Conservation (phyloP, 805 yeast species). For the Candida coquimbonensis region DNA sequence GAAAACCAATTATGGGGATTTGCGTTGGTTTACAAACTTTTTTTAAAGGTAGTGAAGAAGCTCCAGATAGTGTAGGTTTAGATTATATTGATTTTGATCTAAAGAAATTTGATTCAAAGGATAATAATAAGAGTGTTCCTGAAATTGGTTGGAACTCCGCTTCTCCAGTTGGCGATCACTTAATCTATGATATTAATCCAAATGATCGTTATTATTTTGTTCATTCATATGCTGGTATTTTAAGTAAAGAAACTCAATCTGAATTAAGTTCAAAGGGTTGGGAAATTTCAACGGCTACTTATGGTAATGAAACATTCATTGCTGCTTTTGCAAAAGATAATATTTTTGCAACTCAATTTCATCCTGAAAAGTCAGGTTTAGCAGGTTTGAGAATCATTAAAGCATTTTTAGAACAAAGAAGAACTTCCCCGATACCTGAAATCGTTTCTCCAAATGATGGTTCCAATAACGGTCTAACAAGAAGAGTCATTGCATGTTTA, state of each 20-base stretch:
- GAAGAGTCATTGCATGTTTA: slow-evolving; percentile 91
- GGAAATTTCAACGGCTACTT: slow-evolving; percentile 65
- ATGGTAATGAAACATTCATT: slow-evolving; percentile 73
- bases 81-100: slow-evolving; percentile 48
- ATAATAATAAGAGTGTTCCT: slow-evolving; percentile 74
- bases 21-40: slow-evolving; percentile 94
- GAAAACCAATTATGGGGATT: slow-evolving; percentile 89
- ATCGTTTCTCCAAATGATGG: slow-evolving; percentile 26
- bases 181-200: slow-evolving; percentile 59
- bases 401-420: slow-evolving; percentile 50
- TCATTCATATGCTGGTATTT: slow-evolving; percentile 82
- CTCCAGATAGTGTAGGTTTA: slow-evolving; percentile 55
- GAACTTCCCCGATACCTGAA: slow-evolving; percentile 14
- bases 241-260: slow-evolving; percentile 32
- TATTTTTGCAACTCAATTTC: slow-evolving; percentile 93
- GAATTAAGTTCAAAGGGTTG: slow-evolving; percentile 42
- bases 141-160: slow-evolving; percentile 91
- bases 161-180: slow-evolving; percentile 20
- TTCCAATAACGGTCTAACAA: slow-evolving; percentile 61
- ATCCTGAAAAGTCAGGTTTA: slow-evolving; percentile 95
- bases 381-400: slow-evolving; percentile 79
- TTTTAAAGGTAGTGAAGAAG: slow-evolving; percentile 69
- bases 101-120: slow-evolving; percentile 49
- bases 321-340: slow-evolving; percentile 77
- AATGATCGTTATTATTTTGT: slow-evolving; percentile 82